Conservation (phyloP, 2,329 filamentous ascomycete genomes). For the Exophiala xenobiotica region DNA sequence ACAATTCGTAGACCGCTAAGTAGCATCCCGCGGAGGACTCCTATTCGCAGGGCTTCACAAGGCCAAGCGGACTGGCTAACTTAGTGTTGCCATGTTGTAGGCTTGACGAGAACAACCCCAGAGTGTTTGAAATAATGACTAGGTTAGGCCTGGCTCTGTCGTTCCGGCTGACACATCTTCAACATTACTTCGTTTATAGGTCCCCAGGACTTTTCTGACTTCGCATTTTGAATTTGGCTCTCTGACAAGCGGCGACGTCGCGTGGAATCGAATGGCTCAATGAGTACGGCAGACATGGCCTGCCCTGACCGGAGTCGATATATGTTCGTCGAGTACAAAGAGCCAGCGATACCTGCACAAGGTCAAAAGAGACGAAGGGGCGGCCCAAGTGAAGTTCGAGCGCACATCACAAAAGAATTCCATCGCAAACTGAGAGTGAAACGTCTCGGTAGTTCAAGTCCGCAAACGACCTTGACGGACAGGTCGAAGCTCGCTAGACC, state of each 20-base stretch:
- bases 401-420: conserved; percentile 27
- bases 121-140: too few species aligned
- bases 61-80: too few species aligned
- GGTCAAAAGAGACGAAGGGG: conserved; percentile 22
- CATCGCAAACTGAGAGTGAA: conserved; percentile 20
- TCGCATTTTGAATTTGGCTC: not conserved
- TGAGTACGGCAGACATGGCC: conserved; percentile 8
- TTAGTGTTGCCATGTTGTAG: too few species aligned
- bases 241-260: not conserved
- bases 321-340: conserved; percentile 25
- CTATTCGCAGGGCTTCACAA: too few species aligned
- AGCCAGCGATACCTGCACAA: conserved; percentile 5
- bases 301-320: conserved; percentile 9
- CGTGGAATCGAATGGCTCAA: not conserved
- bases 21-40: too few species aligned
- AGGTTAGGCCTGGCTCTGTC: too few species aligned
- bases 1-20: too few species aligned
- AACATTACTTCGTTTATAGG: too few species aligned
- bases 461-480: not conserved
- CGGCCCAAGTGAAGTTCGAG: conserved; percentile 22
- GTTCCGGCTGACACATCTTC: too few species aligned
- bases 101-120: too few species aligned
- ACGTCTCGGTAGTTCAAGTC: conserved; percentile 4
- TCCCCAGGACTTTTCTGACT: too few species aligned
- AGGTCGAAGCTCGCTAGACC: not conserved